Conservation (phyloP, 2,329 filamentous ascomycete genomes). For the Chaetomium olivaceum region DNA sequence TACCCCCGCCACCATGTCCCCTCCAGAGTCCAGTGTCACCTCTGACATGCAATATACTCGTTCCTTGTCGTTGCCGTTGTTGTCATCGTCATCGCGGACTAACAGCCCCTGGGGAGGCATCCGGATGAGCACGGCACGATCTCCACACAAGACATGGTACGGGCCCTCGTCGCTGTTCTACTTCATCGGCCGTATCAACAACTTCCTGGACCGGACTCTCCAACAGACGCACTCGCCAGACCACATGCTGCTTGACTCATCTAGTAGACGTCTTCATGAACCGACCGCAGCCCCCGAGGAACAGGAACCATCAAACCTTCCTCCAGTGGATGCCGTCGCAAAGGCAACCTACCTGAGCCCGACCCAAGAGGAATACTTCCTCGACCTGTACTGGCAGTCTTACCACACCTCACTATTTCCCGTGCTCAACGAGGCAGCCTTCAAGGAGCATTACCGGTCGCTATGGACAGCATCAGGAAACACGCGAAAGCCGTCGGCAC, state of each 20-base stretch:
- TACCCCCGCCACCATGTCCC: not conserved
- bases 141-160: conserved; percentile 44
- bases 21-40: not conserved
- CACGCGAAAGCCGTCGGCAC: conserved; percentile 46
- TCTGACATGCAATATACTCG: not conserved
- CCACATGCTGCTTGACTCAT: conserved; percentile 15
- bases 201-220: conserved; percentile 39
- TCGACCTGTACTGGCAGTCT: conserved; percentile 44
- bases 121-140: conserved; percentile 40
- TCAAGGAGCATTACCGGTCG: conserved; percentile 42
- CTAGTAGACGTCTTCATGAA: conserved; percentile 7
- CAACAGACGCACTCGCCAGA: conserved; percentile 8
- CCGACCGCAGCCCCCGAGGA: conserved; percentile 1
- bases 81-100: not conserved
- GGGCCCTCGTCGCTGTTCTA: conserved; percentile 48
- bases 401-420: conserved; percentile 40
- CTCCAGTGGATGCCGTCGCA: not conserved
- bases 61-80: not conserved
- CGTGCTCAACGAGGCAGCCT: conserved; percentile 44
- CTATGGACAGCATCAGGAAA: conserved; percentile 39
- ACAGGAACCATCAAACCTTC: not conserved
- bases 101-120: conserved; percentile 27
- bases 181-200: conserved; percentile 46
- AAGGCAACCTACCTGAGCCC: conserved; percentile 34
- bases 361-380: conserved; percentile 45